These are phyloP conservation scores for Auricularia heimuer DNA, from an alignment of 768 basidiomycete genomes.

Conservation along the genomic window DNA sequence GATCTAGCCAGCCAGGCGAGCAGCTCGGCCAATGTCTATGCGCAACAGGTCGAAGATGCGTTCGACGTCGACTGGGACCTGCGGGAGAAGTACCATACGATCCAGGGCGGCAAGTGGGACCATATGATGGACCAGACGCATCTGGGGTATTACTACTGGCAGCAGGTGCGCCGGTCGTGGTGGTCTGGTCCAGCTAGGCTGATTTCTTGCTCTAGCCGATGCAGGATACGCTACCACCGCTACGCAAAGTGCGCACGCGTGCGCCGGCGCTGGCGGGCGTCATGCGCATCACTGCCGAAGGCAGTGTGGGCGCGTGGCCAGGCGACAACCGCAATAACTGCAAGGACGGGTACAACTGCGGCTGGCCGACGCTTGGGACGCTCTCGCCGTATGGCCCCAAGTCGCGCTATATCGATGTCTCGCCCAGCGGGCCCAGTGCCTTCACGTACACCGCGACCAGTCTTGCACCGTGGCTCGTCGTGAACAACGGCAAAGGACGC, in stretches of 20 bases:
- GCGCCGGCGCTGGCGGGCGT: slow-evolving; percentile 52
- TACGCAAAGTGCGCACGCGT: slow-evolving; percentile 41
- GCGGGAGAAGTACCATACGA: slow-evolving; percentile 47
- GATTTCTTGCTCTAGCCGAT: slow-evolving; percentile 33
- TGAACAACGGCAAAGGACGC: slow-evolving; percentile 38
- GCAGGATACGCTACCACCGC: slow-evolving; percentile 49
- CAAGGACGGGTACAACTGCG: slow-evolving; percentile 35
- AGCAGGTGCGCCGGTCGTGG: slow-evolving; percentile 23
- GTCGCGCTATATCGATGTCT: slow-evolving; percentile 50
- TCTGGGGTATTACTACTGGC: slow-evolving; percentile 59
- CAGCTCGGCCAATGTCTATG: slow-evolving; percentile 48
- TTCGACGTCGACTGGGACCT: slow-evolving; percentile 56
- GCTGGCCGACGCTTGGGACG: slow-evolving; percentile 33
- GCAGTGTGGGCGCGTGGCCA: slow-evolving; percentile 54
- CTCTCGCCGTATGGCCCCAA: slow-evolving; percentile 49
- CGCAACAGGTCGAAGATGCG: slow-evolving; percentile 41
- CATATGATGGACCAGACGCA: slow-evolving; percentile 68
- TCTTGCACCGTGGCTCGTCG: slow-evolving; percentile 44
- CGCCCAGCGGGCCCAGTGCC: slow-evolving; percentile 46
- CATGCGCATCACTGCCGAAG: slow-evolving; percentile 56
- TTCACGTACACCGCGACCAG: slow-evolving; percentile 44
- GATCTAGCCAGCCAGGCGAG: slow-evolving; percentile 53
- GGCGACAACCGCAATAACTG: slow-evolving; percentile 59
- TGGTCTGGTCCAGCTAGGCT: neutral
- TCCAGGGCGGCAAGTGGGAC: slow-evolving; percentile 38